Evolutionary conservation across 2,329 filamentous ascomycete species (phyloP), one percentile per base, ranked within the genome.

Genomic region (Huntiella decipiens): DNA sequence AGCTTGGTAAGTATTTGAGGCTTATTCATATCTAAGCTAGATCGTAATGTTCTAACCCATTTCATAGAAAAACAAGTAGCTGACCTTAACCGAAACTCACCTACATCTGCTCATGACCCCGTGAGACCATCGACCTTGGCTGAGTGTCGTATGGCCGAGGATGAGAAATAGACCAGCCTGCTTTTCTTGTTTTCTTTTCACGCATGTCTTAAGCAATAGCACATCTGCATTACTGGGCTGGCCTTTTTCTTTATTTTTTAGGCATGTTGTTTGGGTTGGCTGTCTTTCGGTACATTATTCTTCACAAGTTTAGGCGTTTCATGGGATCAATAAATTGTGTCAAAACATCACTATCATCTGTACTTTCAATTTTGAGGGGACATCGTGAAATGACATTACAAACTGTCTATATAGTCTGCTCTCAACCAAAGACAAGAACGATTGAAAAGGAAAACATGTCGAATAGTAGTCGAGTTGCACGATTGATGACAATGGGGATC

Each of bases 1-100:
- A 86, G 55, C 63, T 86, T 11, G 80, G 79, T 81, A 62, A 53
- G 66, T 44, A n/a, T 40, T 3, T 32, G 4, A 12, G 16, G 8
- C 5, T 34, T 35, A 34, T 19, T 4, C 10, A 16, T n/a, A 5
- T 38, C 42, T 6, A 8, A 5, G 31, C 3, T 10, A n/a, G 4
- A 33, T 12, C 32, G 36, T 15, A 43, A 10, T 34, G 3, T 45
- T 42, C 54, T 57, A 48, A 57, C 51, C 19, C 10, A 22, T 11
- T 13, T 1, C 12, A 31, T 50, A 73, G 70, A 74, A 55, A 69
- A 70, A 49, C 69, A 73, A 54, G 57, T 74, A 3, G 57, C 58
- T 19, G 69, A 73, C n/a, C 38, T 60, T 10, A 56, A 60, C n/a
- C 55, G 60, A 11, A 52, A 52, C 37, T 51, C 46, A 51, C 53